phyloP scores from a whole-genome alignment of 768 basidiomycete species.

The Trametes cubensis region DNA sequence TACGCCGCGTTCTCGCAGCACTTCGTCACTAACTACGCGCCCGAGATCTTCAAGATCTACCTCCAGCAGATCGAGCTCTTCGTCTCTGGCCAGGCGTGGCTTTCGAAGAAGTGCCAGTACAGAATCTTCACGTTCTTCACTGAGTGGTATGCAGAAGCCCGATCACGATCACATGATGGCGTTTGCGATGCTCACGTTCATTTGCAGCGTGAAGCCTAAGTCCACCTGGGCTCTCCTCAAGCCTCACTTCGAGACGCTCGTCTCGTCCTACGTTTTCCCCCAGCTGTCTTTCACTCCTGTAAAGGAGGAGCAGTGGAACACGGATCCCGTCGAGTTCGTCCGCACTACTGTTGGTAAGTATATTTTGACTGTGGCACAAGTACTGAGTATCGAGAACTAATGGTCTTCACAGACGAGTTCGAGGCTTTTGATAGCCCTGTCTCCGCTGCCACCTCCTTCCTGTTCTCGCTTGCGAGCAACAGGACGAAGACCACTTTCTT shows the following conservation, averaged over 20 bases:
- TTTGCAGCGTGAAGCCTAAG: slow-evolving; percentile 81
- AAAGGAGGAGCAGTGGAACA: slow-evolving; percentile 71
- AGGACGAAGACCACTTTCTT: slow-evolving; percentile 82
- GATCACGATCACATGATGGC: slow-evolving; percentile 3
- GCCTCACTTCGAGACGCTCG: slow-evolving; percentile 76
- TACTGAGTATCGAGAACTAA: background rate
- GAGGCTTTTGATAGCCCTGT: slow-evolving; percentile 78
- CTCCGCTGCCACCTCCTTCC: slow-evolving; percentile 77
- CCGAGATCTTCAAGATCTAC: slow-evolving; percentile 84
- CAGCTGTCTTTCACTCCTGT: slow-evolving; percentile 77
- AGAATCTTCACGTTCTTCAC: slow-evolving; percentile 85
- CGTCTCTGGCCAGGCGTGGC: slow-evolving; percentile 74
- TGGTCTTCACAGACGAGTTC: slow-evolving; percentile 63
- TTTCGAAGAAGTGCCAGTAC: slow-evolving; percentile 82
- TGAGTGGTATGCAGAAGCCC: slow-evolving; percentile 62
- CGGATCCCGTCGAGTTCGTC: slow-evolving; percentile 84
- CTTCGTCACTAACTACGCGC: slow-evolving; percentile 78
- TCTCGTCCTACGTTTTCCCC: slow-evolving; percentile 85
- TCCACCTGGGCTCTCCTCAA: slow-evolving; percentile 89
- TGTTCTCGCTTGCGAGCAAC: slow-evolving; percentile 75
- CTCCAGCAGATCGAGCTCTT: slow-evolving; percentile 70
- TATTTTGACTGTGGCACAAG: background rate
- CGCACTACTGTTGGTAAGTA: slow-evolving; percentile 70
- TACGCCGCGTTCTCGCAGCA: slow-evolving; percentile 76
- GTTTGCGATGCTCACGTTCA: slow-evolving; percentile 3